These are phyloP conservation scores for Angophora floribunda DNA, from an alignment of 345 rosid genomes.

Conservation along the genomic window DNA sequence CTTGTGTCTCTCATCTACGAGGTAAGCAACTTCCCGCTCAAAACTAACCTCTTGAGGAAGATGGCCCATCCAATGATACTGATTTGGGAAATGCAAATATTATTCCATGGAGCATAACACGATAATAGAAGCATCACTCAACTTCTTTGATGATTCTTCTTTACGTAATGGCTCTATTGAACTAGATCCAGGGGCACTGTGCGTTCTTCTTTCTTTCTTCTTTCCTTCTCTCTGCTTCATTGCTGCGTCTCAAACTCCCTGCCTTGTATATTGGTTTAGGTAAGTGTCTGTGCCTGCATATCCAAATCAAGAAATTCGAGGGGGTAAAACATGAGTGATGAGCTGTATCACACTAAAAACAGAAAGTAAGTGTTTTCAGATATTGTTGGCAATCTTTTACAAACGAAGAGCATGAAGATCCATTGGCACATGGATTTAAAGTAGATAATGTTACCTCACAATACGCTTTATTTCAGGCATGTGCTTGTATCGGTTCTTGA, in stretches of 20 bases:
- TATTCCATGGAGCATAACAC: not conserved
- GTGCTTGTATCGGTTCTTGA: constrained; percentile 82
- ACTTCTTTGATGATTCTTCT: constrained; percentile 73
- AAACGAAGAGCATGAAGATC: not conserved
- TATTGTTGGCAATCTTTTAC: not conserved
- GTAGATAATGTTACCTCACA: constrained; percentile 37
- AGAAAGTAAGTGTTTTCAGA: not conserved
- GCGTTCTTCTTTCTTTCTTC: constrained; percentile 77
- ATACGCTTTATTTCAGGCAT: constrained; percentile 89
- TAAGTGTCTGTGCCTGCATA: constrained; percentile 82
- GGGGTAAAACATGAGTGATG: not conserved
- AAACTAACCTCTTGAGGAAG: not conserved
- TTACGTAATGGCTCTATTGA: constrained; percentile 42
- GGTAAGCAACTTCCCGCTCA: not conserved
- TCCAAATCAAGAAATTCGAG: not conserved
- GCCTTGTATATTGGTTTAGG: constrained; percentile 86
- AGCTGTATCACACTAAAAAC: not conserved
- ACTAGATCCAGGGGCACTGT: constrained; percentile 76
- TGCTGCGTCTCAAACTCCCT: constrained; percentile 20
- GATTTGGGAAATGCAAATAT: not conserved
- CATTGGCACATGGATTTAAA: not conserved
- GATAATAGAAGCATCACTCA: constrained; percentile 22
- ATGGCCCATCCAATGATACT: not conserved
- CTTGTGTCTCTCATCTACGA: not conserved
- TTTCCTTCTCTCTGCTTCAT: constrained; percentile 68